Base-by-base conservation (phyloP, 192 early-diverging fungal species). In the Jimgerdemannia flammicorona region DNA sequence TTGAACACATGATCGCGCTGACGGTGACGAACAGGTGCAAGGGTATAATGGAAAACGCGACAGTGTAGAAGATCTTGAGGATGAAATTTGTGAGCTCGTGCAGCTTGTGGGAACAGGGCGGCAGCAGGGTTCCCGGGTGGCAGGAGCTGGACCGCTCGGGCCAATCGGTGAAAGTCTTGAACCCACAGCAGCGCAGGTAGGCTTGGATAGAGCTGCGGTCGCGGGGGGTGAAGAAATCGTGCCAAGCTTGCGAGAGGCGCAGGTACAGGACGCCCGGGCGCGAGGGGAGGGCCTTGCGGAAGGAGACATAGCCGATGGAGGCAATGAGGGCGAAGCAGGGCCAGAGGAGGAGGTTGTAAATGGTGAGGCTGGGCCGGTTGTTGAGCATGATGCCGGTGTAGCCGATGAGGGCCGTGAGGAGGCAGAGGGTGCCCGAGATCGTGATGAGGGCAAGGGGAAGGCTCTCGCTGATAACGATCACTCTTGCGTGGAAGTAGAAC, bases 331-430 rank as follows among this genome's bases (percentile, higher is more conserved):
- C 86, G 72, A 87, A 85, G 11, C 81, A 73, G 4, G 79, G 80
- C 86, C 86, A 87, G 3, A 87, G 72, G 4, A 87, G 49, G 10
- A 87, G 64, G 3, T 83, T 76, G 44, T 87, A 87, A 3, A 85
- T 29, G 1, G 82, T 69, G 7, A 87, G 67, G 0, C 84, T 74
- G 3, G 79, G 74, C 41, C 86, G 79, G 29, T 82, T 85, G 44
- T 87, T 85, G 8, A 77, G 18, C 75, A 87, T 79, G 69, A 87
- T 87, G 1, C 86, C 86, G 40, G 77, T 59, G 41, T 82, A 87
- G 4, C 86, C 86, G 4, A 83, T 10, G 3, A 87, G 41, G 2
- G 86, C 75, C 1, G 80, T 70, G 43, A 82, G 68, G 11, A 83
- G 64, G 69, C 81, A 79, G 10, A 87, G 72, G 1, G 70, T 71